Conservation (phyloP, 345 rosid species). For the Nasturtium officinale region DNA sequence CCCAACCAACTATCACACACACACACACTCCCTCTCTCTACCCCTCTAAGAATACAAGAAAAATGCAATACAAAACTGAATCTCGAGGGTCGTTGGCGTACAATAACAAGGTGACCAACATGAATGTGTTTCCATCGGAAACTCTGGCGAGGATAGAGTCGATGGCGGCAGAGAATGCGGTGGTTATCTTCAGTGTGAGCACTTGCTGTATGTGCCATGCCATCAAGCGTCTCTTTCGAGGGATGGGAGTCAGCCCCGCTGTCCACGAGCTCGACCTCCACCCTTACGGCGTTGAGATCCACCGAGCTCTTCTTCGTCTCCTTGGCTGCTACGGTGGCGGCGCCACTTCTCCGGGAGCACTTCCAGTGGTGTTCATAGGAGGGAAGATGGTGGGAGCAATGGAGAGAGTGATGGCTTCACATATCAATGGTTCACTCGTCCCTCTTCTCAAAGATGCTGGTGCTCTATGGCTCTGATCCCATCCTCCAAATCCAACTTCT, state of each 20-base stretch:
- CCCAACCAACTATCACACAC: conserved; percentile 14
- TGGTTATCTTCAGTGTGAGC: conserved; percentile 80
- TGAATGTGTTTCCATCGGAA: conserved; percentile 39
- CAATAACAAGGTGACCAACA: conserved; percentile 31
- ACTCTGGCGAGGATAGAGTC: conserved; percentile 36
- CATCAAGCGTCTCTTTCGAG: conserved; percentile 82
- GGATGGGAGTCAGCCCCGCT: conserved; percentile 87
- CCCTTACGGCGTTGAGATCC: conserved; percentile 45
- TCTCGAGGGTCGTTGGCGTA: conserved; percentile 23
- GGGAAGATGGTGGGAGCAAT: conserved; percentile 88
- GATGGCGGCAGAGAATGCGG: conserved; percentile 67
- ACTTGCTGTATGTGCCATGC: conserved; percentile 98
- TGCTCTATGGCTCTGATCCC: conserved; percentile 89
- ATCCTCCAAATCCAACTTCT: background rate
- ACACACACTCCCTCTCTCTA: background rate
- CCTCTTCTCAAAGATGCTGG: conserved; percentile 95
- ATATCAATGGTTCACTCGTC: conserved; percentile 81
- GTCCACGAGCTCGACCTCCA: conserved; percentile 76
- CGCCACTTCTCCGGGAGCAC: conserved; percentile 36
- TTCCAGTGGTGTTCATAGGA: conserved; percentile 72
- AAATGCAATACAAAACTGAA: conserved; percentile 42
- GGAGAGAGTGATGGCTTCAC: conserved; percentile 90
- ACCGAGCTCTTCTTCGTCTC: conserved; percentile 44
- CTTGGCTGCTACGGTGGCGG: conserved; percentile 51
- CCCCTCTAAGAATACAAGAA: background rate